These are phyloP conservation scores for Wakefieldia striispora DNA, from an alignment of 768 basidiomycete genomes.

Conservation along the genomic window DNA sequence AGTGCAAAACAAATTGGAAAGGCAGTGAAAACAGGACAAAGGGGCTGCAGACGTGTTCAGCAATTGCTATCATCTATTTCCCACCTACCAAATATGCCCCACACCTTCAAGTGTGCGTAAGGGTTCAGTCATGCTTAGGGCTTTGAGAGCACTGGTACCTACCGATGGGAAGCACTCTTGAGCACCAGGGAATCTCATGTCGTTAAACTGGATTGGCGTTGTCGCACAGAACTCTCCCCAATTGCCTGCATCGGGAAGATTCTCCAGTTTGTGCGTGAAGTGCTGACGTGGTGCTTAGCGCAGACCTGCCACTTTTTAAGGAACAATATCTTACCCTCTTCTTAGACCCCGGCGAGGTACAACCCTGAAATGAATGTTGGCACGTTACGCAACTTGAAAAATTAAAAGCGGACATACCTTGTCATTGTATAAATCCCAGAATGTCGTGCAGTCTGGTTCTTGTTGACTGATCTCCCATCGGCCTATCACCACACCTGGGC, in stretches of 20 bases:
- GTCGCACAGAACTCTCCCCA: slow-evolving; percentile 36
- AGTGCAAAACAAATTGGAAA: too few relatives aligned
- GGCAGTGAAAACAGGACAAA: too few relatives aligned
- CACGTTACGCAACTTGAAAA: not conserved
- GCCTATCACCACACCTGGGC: slow-evolving; percentile 21
- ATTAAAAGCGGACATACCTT: slow-evolving; percentile 14
- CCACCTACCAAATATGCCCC: slow-evolving; percentile 28
- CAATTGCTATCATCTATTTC: slow-evolving; percentile 22
- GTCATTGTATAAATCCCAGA: slow-evolving; percentile 25
- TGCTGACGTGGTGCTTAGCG: slow-evolving; percentile 16
- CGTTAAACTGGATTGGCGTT: slow-evolving; percentile 27
- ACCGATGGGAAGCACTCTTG: slow-evolving; percentile 16
- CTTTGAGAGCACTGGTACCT: slow-evolving; percentile 4
- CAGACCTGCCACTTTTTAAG: not conserved
- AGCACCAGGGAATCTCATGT: slow-evolving; percentile 21
- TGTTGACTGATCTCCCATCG: slow-evolving; percentile 25
- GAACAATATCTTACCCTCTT: slow-evolving; percentile 12
- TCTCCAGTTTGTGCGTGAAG: slow-evolving; percentile 25
- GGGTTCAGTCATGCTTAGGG: not conserved
- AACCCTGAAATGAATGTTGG: slow-evolving; percentile 18
- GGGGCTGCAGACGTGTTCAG: not conserved
- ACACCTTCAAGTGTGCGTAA: slow-evolving; percentile 5
- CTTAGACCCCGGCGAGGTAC: slow-evolving; percentile 21
- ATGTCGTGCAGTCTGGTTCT: slow-evolving; percentile 28
- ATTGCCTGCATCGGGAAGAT: slow-evolving; percentile 23